These are phyloP conservation scores for Takashimella koratensis DNA, from an alignment of 1,284 basidiomycete species.

Conservation along the genomic window DNA sequence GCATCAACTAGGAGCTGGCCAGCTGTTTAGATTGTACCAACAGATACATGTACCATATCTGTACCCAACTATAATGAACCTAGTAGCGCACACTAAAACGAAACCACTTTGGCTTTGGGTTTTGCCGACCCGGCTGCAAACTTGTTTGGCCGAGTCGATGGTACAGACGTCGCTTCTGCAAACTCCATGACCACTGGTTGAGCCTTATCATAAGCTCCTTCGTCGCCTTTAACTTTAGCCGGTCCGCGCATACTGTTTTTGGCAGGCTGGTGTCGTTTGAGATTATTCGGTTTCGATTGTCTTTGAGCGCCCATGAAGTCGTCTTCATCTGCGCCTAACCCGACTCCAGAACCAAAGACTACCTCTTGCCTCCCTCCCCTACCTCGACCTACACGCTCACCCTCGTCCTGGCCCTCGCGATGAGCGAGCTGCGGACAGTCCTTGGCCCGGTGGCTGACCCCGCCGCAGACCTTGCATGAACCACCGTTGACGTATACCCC, in stretches of 20 bases:
- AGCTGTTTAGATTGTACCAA: no score
- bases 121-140: no score
- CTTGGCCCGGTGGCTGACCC: slow-evolving; percentile 78
- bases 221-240: slow-evolving; percentile 20
- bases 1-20: no score
- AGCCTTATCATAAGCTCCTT: slow-evolving; percentile 15
- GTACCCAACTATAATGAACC: no score
- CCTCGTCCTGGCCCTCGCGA: slow-evolving; percentile 10
- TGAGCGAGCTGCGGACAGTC: slow-evolving; percentile 60
- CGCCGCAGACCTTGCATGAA: slow-evolving; percentile 79
- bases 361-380: background rate
- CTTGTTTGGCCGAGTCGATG: no score
- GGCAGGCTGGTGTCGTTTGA: slow-evolving; percentile 29
- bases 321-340: slow-evolving; percentile 80
- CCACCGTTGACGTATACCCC: slow-evolving; percentile 92
- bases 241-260: slow-evolving; percentile 36
- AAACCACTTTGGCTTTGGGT: slow-evolving; percentile 27
- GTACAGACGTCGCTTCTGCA: no score
- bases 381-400: background rate
- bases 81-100: no score
- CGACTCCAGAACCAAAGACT: slow-evolving; percentile 22
- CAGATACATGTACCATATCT: no score
- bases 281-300: background rate
- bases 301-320: slow-evolving; percentile 73
- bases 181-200: no score